Percentiles rank a stretch among this genome's conserved stretches.
phyloP scores from a whole-genome alignment of 1,284 basidiomycete species.

The Ustilago tritici region DNA sequence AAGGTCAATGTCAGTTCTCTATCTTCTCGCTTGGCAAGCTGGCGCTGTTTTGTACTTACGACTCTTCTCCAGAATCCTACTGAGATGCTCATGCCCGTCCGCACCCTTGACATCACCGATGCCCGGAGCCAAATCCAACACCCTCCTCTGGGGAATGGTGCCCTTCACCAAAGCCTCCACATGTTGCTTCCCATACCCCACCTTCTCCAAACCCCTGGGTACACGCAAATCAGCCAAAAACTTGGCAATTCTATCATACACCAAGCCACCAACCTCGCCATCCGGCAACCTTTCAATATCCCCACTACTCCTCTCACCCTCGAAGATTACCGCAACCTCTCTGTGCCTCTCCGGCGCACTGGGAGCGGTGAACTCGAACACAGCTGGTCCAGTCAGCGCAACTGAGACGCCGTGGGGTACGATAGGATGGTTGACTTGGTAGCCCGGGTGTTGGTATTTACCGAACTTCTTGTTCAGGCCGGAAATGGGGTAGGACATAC shows the following conservation, averaged over 20 bases:
- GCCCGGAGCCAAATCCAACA: constrained; percentile 74
- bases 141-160: constrained; percentile 85
- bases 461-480: constrained; percentile 87
- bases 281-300: constrained; percentile 78
- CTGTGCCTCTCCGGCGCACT: constrained; percentile 88
- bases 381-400: constrained; percentile 51
- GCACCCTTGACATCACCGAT: constrained; percentile 76
- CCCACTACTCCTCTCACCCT: constrained; percentile 66
- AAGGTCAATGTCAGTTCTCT: neutral
- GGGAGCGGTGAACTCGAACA: constrained; percentile 67
- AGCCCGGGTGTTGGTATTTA: constrained; percentile 74
- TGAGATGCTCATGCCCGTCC: constrained; percentile 64
- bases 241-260: constrained; percentile 88
- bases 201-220: constrained; percentile 85
- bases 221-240: constrained; percentile 89
- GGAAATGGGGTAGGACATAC: constrained; percentile 61
- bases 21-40: no score
- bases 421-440: constrained; percentile 82
- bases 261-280: constrained; percentile 80
- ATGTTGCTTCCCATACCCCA: constrained; percentile 78
- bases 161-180: constrained; percentile 79
- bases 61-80: constrained; percentile 59
- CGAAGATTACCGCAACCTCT: constrained; percentile 87
- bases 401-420: constrained; percentile 78
- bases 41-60: constrained; percentile 23